Base-by-base conservation (phyloP, 2,329 filamentous ascomycete species). In the Penicillium polonicum region DNA sequence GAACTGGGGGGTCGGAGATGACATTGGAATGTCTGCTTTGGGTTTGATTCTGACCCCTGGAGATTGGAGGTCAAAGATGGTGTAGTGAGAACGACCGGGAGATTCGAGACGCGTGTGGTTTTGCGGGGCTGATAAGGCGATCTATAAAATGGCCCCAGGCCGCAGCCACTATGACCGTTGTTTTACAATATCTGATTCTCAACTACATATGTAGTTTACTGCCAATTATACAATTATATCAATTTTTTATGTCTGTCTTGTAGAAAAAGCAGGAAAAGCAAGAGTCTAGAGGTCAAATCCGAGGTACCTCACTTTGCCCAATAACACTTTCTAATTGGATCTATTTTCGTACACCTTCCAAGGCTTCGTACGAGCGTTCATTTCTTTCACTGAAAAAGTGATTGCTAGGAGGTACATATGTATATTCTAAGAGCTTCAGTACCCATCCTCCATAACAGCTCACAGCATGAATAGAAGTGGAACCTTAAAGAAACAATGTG, bases 61-160 rank as follows among this genome's bases (percentile, higher is more conserved):
- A 53, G 38, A 60, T 54, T 45, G 7, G 31, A 46, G 27, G 17
- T 43, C 29, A 36, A 7, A 36, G 17, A 10, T 27, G 46, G 46
- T 41, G 27, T 15, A 39, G 44, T 39, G 25, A 35, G 23, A 5
- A 29, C 3, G 29, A 49, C 17, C 12, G 50, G n/a, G 19, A 27
- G n/a, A 27, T 51, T 43, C 36, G 13, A 55, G 19, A 27, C 52
- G 38, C 45, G 38, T 44, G 36, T 36, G 44, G 46, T 38, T 46
- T 48, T 53, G 49, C 55, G 55, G 55, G 55, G 55, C 55, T 36
- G 55, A 57, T 53, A 57, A 41, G 35, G 4, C 27, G 43, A 51
- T 55, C 52, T 48, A 55, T 49, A 19, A 5, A 13, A 46, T 33
- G 31, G 31, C 31, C 12, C 31, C 31, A 12, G 29, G 10, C 33